A percentile compares a stretch with the other conserved stretches of the same genome.
These are phyloP conservation scores for Otatea glauca DNA, from an alignment of 176 grass and related monocot genomes.

Conservation along the genomic window DNA sequence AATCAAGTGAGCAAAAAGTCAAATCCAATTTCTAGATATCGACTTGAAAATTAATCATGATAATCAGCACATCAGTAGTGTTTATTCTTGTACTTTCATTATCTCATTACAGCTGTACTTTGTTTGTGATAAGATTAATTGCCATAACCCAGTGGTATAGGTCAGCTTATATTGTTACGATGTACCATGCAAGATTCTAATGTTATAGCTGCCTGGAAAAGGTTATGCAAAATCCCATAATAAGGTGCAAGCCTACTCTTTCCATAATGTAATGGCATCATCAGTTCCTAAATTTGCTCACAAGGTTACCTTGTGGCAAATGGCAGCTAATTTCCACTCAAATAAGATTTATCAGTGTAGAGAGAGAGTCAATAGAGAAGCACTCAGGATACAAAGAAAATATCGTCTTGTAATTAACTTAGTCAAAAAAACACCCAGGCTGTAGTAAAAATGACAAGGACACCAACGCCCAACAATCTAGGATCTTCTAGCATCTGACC, in stretches of 20 bases:
- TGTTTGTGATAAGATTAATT: slow-evolving; percentile 1
- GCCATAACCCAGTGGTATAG: slow-evolving; percentile 18
- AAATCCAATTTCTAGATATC: background rate
- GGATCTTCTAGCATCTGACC: too few relatives aligned
- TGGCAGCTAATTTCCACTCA: too few relatives aligned
- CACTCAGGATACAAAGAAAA: too few relatives aligned
- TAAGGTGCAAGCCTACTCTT: background rate
- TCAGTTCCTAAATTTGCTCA: too few relatives aligned
- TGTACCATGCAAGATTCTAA: slow-evolving; percentile 9
- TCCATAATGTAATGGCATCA: background rate
- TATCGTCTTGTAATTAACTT: too few relatives aligned
- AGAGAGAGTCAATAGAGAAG: too few relatives aligned
- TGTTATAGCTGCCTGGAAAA: background rate
- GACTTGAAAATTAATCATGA: background rate
- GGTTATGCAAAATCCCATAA: slow-evolving; percentile 2
- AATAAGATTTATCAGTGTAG: too few relatives aligned
- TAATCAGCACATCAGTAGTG: slow-evolving; percentile 3
- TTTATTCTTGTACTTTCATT: slow-evolving; percentile 6
- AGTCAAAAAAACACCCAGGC: too few relatives aligned
- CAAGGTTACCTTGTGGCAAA: too few relatives aligned
- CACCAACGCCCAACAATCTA: too few relatives aligned
- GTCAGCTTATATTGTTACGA: background rate
- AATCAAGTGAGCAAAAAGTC: slow-evolving; percentile 23
- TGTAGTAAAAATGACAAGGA: too few relatives aligned
- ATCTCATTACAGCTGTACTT: slow-evolving; percentile 1